phyloP scores from a whole-genome alignment of 2,329 filamentous ascomycete genomes.

The Tolypocladium nubicola region DNA sequence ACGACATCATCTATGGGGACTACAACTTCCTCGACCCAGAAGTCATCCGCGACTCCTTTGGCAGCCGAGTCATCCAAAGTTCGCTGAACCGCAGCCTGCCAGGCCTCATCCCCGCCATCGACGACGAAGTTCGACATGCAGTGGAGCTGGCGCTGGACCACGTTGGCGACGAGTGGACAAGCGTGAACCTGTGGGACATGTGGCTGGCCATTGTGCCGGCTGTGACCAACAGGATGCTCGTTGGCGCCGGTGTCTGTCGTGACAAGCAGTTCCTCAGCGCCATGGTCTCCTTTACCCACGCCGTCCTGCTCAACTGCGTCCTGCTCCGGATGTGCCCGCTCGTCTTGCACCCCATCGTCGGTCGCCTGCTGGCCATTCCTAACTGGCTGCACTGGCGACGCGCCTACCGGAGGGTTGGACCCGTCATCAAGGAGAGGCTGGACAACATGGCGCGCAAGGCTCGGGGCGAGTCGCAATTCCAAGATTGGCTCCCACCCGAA shows the following conservation, averaged over 20 bases:
- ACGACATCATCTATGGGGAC: conserved; percentile 23
- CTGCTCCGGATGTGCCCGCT: conserved; percentile 34
- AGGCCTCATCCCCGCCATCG: conserved; percentile 25
- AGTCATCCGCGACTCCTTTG: conserved; percentile 26
- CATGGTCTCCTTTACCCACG: conserved; percentile 38
- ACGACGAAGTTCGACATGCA: conserved; percentile 25
- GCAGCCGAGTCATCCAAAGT: conserved; percentile 31
- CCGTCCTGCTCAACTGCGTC: conserved; percentile 33
- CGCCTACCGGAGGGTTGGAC: conserved; percentile 25
- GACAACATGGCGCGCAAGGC: conserved; percentile 31
- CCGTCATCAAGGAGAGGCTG: conserved; percentile 37
- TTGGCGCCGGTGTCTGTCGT: conserved; percentile 25
- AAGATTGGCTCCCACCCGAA: conserved; percentile 33
- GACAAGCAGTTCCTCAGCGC: conserved; percentile 34
- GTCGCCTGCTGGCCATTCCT: conserved; percentile 30
- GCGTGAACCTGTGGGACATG: conserved; percentile 32
- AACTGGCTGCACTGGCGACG: conserved; percentile 37
- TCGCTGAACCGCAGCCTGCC: conserved; percentile 30
- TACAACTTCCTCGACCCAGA: conserved; percentile 31
- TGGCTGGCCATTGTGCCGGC: conserved; percentile 30
- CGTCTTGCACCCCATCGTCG: conserved; percentile 38
- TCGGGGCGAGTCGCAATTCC: neutral
- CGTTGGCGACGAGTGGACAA: conserved; percentile 23
- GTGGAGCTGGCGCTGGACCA: conserved; percentile 23
- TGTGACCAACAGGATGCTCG: conserved; percentile 32